phyloP scores from a whole-genome alignment of 495 filamentous ascomycete genomes.

The Cercophora scortea region DNA sequence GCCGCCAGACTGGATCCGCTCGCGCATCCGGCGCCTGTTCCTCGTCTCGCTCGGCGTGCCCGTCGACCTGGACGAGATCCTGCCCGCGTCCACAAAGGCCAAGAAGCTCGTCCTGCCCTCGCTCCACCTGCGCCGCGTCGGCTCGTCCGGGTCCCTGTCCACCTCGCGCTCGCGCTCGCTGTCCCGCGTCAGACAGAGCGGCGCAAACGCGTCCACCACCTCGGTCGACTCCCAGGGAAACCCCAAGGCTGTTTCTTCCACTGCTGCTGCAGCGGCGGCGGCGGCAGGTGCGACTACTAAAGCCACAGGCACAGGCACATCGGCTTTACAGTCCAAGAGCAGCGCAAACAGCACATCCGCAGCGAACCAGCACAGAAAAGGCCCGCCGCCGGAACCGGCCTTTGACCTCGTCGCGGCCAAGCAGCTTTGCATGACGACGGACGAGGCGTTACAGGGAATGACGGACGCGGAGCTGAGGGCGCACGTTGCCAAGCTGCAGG shows the following conservation, averaged over 20 bases:
- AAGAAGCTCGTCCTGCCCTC: constrained; percentile 95
- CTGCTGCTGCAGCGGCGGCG: constrained; percentile 2
- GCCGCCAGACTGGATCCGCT: constrained; percentile 96
- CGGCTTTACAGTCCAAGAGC: constrained; percentile 17
- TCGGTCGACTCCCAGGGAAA: constrained; percentile 48
- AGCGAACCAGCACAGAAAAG: constrained; percentile 35
- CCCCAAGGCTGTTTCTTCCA: constrained; percentile 14
- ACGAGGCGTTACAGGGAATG: constrained; percentile 67
- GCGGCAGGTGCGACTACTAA: not conserved
- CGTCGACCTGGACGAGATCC: constrained; percentile 93
- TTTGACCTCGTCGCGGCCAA: constrained; percentile 73
- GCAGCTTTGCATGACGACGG: constrained; percentile 74
- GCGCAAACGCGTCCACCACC: constrained; percentile 44
- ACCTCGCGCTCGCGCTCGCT: constrained; percentile 44
- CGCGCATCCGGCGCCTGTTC: constrained; percentile 90
- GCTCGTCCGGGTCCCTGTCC: constrained; percentile 42
- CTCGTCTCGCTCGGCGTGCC: constrained; percentile 93
- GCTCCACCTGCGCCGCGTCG: constrained; percentile 47
- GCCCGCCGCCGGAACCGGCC: constrained; percentile 58
- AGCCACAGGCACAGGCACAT: not conserved
- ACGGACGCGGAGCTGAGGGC: constrained; percentile 64
- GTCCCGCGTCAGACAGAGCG: constrained; percentile 39
- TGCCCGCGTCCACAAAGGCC: constrained; percentile 82
- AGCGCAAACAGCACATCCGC: not conserved
- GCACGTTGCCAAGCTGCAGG: constrained; percentile 67